These are phyloP conservation scores for Ettlia oleoabundans DNA, from an alignment of 139 green algal species.

Conservation along the genomic window DNA sequence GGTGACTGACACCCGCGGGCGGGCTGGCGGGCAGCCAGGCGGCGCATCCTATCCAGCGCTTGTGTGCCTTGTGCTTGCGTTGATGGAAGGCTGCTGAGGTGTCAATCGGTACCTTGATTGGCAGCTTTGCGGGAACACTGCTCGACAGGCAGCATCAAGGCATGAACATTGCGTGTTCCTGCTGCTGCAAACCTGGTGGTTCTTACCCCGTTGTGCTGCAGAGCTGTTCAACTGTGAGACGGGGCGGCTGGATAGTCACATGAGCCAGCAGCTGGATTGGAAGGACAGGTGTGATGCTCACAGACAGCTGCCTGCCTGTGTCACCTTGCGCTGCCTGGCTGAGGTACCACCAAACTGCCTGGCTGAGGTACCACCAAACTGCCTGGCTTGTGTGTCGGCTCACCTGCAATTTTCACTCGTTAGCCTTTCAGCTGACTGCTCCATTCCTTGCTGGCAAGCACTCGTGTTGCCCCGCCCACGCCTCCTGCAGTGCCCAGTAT, in stretches of 20 bases:
- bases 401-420: too few species aligned
- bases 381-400: not conserved
- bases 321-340: not conserved
- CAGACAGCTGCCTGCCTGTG: not conserved
- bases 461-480: too few species aligned
- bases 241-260: conserved; percentile 10
- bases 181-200: too few species aligned
- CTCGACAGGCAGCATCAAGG: too few species aligned
- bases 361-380: not conserved
- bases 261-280: conserved; percentile 24
- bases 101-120: too few species aligned
- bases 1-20: too few species aligned
- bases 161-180: too few species aligned
- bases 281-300: not conserved
- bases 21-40: not conserved
- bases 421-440: too few species aligned
- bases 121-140: too few species aligned
- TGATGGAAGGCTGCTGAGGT: too few species aligned
- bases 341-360: not conserved
- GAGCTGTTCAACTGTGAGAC: conserved; percentile 1
- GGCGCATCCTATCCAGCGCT: not conserved
- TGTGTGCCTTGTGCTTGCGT: not conserved
- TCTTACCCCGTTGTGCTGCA: too few species aligned
- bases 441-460: too few species aligned
- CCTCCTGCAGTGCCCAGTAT: conserved; percentile 19